Evolutionary conservation across 208 protist genomes (phyloP), one percentile per base, ranked within the genome.

Genomic region (Polymyxa betae): DNA sequence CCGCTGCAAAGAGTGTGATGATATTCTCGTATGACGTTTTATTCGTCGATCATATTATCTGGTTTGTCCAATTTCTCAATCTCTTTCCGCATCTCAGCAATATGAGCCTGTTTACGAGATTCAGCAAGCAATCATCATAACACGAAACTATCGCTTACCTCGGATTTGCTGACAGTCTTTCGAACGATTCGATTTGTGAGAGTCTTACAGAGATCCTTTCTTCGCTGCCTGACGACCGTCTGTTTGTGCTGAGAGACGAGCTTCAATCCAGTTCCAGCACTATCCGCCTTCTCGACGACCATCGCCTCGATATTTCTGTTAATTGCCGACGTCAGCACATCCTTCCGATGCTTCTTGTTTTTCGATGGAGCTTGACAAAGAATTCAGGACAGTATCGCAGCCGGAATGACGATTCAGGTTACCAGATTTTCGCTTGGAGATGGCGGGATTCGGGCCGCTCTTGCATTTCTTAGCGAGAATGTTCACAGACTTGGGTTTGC

Each of bases 251-350:
- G n/a, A 5, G n/a, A 45, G n/a, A 82, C 72, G 40, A 82, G 5
- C 5, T 82, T 82, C 16, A 82, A 82, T 35, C 40, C 72, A 20
- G 35, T 40, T 40, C 72, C 72, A 12, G 72, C 40, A 82, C 16
- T n/a, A 20, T 12, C n/a, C 16, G 72, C 72, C 35, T n/a, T 5
- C 72, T 82, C 16, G 35, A 82, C 40, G 35, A 82, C 35, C 72
- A 82, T 20, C 16, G 72, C 72, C n/a, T 82, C 72, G 40, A 82
- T 82, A n/a, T 82, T 82, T 82, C 72, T 5, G 40, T 82, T 82
- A 35, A 82, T 82, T 5, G 72, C 72, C 5, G 72, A 5, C 5
- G 72, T 82, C n/a, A 82, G n/a, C 72, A n/a, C 35, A 20, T 5
- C 5, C 5, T 5, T 5, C 16, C 72, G 5, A 12, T 12, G 16